A percentile compares a stretch with the other conserved stretches of the same genome.
phyloP scores from a whole-genome alignment of 441 rosid genomes.

The Flueggea neowawraea region DNA sequence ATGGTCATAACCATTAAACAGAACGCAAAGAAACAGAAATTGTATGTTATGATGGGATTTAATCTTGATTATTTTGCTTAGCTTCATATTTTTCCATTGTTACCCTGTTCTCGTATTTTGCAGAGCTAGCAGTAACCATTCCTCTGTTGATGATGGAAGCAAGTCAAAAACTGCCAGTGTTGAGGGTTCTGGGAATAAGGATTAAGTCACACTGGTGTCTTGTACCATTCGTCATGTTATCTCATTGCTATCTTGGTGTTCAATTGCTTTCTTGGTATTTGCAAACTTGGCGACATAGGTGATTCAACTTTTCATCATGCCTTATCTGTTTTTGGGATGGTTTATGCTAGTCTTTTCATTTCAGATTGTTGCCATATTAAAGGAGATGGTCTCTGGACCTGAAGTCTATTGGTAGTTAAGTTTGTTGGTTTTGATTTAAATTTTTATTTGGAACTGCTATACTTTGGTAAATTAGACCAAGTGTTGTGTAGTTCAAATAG shows the following conservation, averaged over 20 bases:
- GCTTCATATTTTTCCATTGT: constrained; percentile 6
- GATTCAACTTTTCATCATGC: constrained; percentile 31
- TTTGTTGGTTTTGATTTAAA: constrained; percentile 41
- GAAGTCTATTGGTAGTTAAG: constrained; percentile 61
- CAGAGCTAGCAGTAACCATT: constrained; percentile 36
- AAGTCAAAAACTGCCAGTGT: constrained; percentile 36
- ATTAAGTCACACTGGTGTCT: constrained; percentile 24
- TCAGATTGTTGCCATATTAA: constrained; percentile 49
- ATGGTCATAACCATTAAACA: constrained; percentile 56
- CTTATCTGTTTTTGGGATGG: constrained; percentile 37
- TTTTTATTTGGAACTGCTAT: constrained; percentile 22
- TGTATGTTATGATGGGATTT: constrained; percentile 31
- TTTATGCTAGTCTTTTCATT: constrained; percentile 46
- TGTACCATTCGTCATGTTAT: constrained; percentile 18
- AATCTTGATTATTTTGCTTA: constrained; percentile 3
- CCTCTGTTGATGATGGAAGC: constrained; percentile 43
- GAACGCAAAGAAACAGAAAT: constrained; percentile 71
- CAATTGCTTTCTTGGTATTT: constrained; percentile 36
- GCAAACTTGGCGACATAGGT: constrained; percentile 33
- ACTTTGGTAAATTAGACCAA: constrained; percentile 4
- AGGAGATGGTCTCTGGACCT: constrained; percentile 50
- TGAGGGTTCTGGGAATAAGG: constrained; percentile 50
- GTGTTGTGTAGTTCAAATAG: no score
- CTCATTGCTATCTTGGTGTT: constrained; percentile 19
- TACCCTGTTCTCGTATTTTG: constrained; percentile 11